Base-by-base conservation (phyloP, 2,329 filamentous ascomycete species). In the Colletotrichum incanum region DNA sequence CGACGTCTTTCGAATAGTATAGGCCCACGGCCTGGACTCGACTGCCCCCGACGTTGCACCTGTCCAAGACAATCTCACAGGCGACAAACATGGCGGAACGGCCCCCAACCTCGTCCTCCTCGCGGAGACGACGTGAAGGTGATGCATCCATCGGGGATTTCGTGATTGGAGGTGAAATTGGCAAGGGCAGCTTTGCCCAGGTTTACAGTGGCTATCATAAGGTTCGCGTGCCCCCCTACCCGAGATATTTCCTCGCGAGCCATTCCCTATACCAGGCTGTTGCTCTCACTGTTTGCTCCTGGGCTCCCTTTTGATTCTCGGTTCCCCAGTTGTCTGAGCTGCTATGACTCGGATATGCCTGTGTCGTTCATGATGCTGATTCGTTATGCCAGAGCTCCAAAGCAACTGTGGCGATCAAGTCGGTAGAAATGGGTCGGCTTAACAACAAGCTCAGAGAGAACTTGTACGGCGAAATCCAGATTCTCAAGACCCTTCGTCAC, bases 391-490 rank as follows among this genome's bases (percentile, higher is more conserved):
- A 97, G 94, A 91, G 92, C 82, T 91, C 93, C 75, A 92, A 92
- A 77, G 92, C 93, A 75, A 92, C 93, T 73, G 96, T 98, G 63
- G 96, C 96, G 73, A 94, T 99, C 89, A 99, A 99, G 84, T 97
- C 95, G 34, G 96, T 99, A 82, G 94, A 97, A 78, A 89, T 97
- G 76, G 89, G 89, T 76, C 96, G 96, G 79, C 89, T 99, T 31
- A 98, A 97, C 84, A 95, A 93, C 86, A 98, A 98, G 85, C 90
- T 99, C 67, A 97, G 96, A 80, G 95, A 98, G 75, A 99, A 98
- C 82, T 91, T 99, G 64, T 95, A 96, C 77, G 92, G 93, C 79
- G 96, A 99, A 85, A 98, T 99, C 81, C 90, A 96, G 77, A 99
- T 99, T 75, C 91, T 99, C 79, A 96, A 96, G 83, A 94, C 91